Evolutionary conservation across 768 basidiomycete genomes (phyloP).

Genomic region (Pisolithus microcarpus): DNA sequence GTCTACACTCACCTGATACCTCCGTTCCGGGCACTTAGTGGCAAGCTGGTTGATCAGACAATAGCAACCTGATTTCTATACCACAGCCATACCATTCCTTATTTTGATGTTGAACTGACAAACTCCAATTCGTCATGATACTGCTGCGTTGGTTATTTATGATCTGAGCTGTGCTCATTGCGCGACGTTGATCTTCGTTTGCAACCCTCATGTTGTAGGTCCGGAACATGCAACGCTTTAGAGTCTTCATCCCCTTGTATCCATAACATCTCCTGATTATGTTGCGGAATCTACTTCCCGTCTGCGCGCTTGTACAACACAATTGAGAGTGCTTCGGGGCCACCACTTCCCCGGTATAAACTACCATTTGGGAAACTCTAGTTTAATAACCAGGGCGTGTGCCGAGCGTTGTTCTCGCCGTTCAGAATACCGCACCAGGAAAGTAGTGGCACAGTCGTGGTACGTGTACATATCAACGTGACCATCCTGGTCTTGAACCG

Average conservation of each 20-base stretch:
- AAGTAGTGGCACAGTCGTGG: slow-evolving; percentile 51
- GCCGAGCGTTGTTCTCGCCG: slow-evolving; percentile 23
- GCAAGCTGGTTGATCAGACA: slow-evolving; percentile 2
- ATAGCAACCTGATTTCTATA: slow-evolving; percentile 7
- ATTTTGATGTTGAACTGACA: not conserved
- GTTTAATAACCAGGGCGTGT: not conserved
- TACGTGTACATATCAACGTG: slow-evolving; percentile 53
- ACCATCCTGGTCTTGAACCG: slow-evolving; percentile 62
- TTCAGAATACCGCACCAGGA: slow-evolving; percentile 51
- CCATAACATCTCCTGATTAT: slow-evolving; percentile 4
- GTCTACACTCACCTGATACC: slow-evolving; percentile 3
- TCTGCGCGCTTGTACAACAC: not conserved
- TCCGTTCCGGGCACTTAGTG: not conserved
- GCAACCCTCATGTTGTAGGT: not conserved
- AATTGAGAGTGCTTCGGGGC: too few species aligned
- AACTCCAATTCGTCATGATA: slow-evolving; percentile 2
- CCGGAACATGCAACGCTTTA: slow-evolving; percentile 1
- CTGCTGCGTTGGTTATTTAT: slow-evolving; percentile 6
- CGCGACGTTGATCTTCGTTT: not conserved
- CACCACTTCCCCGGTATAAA: not conserved
- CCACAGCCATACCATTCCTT: not conserved
- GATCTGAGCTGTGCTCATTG: not conserved
- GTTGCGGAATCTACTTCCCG: not conserved
- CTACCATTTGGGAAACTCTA: not conserved
- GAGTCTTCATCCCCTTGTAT: slow-evolving; percentile 6